Evolutionary conservation across 1,139 yeast species (phyloP).

Genomic region (Magnusiomyces fungicola): DNA sequence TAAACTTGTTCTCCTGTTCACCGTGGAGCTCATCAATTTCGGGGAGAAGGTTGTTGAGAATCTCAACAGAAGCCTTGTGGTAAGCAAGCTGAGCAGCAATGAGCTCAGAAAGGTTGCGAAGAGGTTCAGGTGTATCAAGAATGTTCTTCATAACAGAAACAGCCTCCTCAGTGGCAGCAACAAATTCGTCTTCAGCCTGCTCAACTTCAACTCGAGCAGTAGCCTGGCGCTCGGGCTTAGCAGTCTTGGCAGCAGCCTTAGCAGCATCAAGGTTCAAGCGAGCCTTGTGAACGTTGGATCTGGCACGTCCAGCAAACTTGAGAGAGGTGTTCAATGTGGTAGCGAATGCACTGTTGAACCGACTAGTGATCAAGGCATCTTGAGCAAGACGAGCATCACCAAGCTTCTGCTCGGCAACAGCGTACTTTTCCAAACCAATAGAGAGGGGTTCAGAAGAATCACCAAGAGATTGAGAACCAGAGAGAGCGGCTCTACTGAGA

Average conservation of each 20-base stretch:
- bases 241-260: constrained; percentile 57
- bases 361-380: constrained; percentile 62
- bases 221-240: constrained; percentile 69
- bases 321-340: constrained; percentile 60
- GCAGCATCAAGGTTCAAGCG: constrained; percentile 77
- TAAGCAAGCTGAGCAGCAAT: constrained; percentile 76
- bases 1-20: constrained; percentile 39
- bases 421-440: constrained; percentile 43
- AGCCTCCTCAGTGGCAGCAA: constrained; percentile 86
- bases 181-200: constrained; percentile 83
- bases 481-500: constrained; percentile 64
- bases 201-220: constrained; percentile 73
- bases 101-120: constrained; percentile 62
- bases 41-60: constrained; percentile 58
- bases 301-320: constrained; percentile 60
- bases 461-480: constrained; percentile 40
- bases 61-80: constrained; percentile 69
- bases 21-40: constrained; percentile 57
- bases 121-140: constrained; percentile 64
- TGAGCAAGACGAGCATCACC: constrained; percentile 83
- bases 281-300: constrained; percentile 71
- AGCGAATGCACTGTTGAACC: constrained; percentile 62
- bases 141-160: constrained; percentile 79
- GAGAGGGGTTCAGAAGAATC: constrained; percentile 39
- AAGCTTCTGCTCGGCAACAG: constrained; percentile 54